Conservation (phyloP, 1,284 basidiomycete genomes). For the Cutaneotrichosporon curvatum region DNA sequence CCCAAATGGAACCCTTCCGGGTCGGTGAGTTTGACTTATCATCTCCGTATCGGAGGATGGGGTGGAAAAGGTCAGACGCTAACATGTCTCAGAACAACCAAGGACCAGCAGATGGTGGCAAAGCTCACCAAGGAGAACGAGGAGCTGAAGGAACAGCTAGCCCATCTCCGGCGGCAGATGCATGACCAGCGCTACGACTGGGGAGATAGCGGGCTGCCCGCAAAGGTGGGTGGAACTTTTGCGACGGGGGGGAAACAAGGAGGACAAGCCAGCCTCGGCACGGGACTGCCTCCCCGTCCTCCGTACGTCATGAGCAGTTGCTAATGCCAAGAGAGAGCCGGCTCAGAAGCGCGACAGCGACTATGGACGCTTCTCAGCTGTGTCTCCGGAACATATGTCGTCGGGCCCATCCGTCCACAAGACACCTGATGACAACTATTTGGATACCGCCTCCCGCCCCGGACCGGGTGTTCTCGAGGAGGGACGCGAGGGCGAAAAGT, state of each 20-base stretch:
- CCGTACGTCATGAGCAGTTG: too few species aligned
- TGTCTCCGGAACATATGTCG: constrained; percentile 9
- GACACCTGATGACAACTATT: constrained; percentile 12
- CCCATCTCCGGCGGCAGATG: constrained; percentile 1
- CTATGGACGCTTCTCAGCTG: constrained; percentile 14
- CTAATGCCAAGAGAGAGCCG: not conserved
- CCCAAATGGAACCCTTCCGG: constrained; percentile 14
- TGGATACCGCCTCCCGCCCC: constrained; percentile 12
- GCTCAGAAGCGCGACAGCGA: not conserved
- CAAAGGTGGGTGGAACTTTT: too few species aligned
- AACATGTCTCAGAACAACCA: constrained; percentile 8
- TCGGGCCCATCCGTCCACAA: too few species aligned
- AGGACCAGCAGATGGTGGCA: constrained; percentile 14
- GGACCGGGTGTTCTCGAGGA: constrained; percentile 12
- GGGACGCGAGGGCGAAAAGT: constrained; percentile 13
- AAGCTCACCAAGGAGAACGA: constrained; percentile 16
- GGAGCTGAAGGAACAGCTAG: constrained; percentile 6
- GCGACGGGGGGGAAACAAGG: too few species aligned
- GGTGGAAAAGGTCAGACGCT: not conserved
- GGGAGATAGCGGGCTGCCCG: not conserved
- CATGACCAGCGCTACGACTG: constrained; percentile 2
- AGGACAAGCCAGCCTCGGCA: too few species aligned
- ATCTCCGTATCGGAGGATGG: not conserved
- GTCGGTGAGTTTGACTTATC: constrained; percentile 10
- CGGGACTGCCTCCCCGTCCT: too few species aligned